Conservation (phyloP, 768 basidiomycete species). For the Pleurotus sapidus region DNA sequence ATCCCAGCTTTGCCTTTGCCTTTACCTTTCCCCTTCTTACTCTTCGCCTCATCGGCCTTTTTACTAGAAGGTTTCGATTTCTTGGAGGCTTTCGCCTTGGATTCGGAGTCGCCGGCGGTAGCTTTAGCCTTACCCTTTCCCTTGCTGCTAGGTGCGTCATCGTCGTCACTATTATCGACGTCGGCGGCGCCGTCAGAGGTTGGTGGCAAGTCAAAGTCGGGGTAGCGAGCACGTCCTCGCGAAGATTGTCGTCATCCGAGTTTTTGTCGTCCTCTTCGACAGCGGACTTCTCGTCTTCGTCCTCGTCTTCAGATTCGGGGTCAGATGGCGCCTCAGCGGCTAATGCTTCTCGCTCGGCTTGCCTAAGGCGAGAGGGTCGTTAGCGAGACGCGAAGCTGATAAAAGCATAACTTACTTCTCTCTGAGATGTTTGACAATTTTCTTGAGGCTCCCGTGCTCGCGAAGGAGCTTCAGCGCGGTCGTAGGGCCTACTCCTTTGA, state of each 20-base stretch:
- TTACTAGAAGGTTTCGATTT: conserved; percentile 2
- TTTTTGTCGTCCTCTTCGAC: too few species aligned
- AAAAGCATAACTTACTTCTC: conserved; percentile 57
- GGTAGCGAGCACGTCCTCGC: too few species aligned
- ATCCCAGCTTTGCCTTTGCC: conserved; percentile 77
- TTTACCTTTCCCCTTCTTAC: conserved; percentile 43
- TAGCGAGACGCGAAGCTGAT: not conserved
- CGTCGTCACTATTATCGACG: too few species aligned
- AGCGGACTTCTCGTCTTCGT: too few species aligned
- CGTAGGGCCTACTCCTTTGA: conserved; percentile 94
- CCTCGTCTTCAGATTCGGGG: conserved; percentile 11
- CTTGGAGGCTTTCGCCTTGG: too few species aligned
- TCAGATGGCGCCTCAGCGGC: conserved; percentile 29
- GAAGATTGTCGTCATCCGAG: too few species aligned
- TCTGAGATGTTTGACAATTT: conserved; percentile 73
- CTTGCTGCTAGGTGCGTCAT: too few species aligned
- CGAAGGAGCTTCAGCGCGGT: conserved; percentile 90
- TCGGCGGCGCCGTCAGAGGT: too few species aligned
- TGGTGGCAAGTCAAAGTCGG: too few species aligned
- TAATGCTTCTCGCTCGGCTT: conserved; percentile 40
- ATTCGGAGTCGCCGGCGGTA: too few species aligned
- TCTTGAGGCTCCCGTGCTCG: conserved; percentile 71
- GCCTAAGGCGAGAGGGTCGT: conserved; percentile 16
- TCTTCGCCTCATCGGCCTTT: conserved; percentile 23
- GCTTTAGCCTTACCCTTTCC: too few species aligned